Evolutionary conservation across 1,284 basidiomycete species (phyloP).

Genomic region (Leccinum variabile): DNA sequence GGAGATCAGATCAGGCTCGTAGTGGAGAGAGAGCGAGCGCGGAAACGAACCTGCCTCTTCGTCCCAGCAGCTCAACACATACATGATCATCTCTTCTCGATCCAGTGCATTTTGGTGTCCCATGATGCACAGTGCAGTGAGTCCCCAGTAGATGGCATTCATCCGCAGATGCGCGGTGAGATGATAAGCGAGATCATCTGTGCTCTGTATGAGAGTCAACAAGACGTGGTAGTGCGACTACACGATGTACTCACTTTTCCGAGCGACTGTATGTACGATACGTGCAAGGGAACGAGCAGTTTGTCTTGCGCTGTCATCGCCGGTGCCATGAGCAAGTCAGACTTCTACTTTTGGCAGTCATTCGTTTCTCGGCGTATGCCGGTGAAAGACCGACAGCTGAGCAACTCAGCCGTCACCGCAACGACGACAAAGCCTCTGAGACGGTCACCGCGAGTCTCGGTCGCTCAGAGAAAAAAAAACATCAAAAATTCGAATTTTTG

Average conservation of each 20-base stretch:
- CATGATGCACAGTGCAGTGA: slow-evolving; percentile 86
- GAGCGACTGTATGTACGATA: slow-evolving; percentile 57
- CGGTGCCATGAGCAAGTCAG: neutral
- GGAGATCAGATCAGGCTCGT: slow-evolving; percentile 5
- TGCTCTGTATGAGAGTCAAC: slow-evolving; percentile 51
- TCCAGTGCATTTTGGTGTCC: slow-evolving; percentile 75
- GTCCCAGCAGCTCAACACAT: slow-evolving; percentile 94
- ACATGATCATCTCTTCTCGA: slow-evolving; percentile 82
- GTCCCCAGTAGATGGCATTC: slow-evolving; percentile 97
- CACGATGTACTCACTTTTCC: slow-evolving; percentile 43
- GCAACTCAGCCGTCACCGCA: slow-evolving; percentile 23
- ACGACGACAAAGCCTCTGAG: slow-evolving; percentile 10
- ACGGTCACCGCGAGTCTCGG: slow-evolving; percentile 1
- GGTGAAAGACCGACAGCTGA: slow-evolving; percentile 10
- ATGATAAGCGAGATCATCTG: slow-evolving; percentile 89
- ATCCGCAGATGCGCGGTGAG: slow-evolving; percentile 91
- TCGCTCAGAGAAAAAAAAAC: slow-evolving; percentile 3
- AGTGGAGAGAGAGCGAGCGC: slow-evolving; percentile 2
- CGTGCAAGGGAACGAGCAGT: slow-evolving; percentile 43
- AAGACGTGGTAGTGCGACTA: neutral
- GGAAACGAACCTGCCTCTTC: slow-evolving; percentile 71
- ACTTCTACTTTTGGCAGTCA: slow-evolving; percentile 1
- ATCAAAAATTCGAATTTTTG: neutral
- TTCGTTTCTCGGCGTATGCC: slow-evolving; percentile 30
- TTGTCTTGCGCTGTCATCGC: slow-evolving; percentile 1